phyloP scores from a whole-genome alignment of 1,284 basidiomycete species.

The Crepidotus sp. region DNA sequence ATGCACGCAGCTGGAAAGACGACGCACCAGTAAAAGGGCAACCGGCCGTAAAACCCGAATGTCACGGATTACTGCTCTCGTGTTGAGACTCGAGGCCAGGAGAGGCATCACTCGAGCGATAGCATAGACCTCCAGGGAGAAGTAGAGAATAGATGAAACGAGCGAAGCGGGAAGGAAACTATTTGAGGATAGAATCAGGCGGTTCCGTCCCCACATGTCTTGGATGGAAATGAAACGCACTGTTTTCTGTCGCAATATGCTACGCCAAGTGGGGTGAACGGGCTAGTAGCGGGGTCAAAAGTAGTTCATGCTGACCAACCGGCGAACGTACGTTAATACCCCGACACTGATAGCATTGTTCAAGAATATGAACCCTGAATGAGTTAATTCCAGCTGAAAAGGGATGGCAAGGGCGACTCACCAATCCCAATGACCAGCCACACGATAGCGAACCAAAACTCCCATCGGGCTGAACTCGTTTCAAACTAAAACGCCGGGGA shows the following conservation, averaged over 20 bases:
- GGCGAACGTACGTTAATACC: constrained; percentile 24
- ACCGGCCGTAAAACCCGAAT: constrained; percentile 27
- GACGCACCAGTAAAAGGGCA: constrained; percentile 30
- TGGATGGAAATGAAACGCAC: constrained; percentile 24
- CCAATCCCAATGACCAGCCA: constrained; percentile 33
- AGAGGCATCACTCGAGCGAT: constrained; percentile 30
- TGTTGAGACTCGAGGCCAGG: constrained; percentile 19
- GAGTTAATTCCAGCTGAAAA: not conserved
- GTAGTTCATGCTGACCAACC: not conserved
- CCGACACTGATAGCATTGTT: constrained; percentile 36
- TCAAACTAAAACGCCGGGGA: not conserved
- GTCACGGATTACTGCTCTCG: constrained; percentile 22
- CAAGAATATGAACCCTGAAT: constrained; percentile 35
- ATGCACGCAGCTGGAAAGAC: not conserved
- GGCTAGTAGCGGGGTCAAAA: constrained; percentile 5
- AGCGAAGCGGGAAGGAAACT: constrained; percentile 39
- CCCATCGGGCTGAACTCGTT: constrained; percentile 21
- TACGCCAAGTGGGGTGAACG: constrained; percentile 17
- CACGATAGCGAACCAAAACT: constrained; percentile 28
- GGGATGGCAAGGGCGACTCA: constrained; percentile 19
- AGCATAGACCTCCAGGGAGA: constrained; percentile 37
- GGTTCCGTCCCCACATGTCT: no score
- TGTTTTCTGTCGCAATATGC: constrained; percentile 31
- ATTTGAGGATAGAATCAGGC: not conserved
- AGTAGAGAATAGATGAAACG: constrained; percentile 31